Evolutionary conservation across 345 rosid species (phyloP), one percentile per base, ranked within the genome.

Genomic region (Eucalyptus decipiens): DNA sequence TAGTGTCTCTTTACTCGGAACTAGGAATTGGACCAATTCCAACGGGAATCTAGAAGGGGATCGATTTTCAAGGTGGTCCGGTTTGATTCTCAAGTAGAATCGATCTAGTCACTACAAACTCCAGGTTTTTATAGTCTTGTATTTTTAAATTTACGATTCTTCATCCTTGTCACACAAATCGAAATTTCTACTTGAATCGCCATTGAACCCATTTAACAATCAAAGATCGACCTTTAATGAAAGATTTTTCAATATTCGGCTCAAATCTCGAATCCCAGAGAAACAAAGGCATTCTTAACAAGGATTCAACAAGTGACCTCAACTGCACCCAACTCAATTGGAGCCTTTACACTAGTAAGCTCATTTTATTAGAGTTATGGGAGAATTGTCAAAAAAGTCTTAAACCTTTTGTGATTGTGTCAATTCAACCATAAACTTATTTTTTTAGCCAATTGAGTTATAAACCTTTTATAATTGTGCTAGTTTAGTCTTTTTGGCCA

Each of bases 71-170:
- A 56, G 30, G 12, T 24, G 30, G 13, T 9, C 1, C 1, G 1
- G 0, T 24, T 5, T 24, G 62, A 23, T 56, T 56, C 62, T 56
- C 3, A 0, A 24, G 30, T 56, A 24, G 62, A 56, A 56, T 56
- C 6, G 13, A 56, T 56, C 24, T 0, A 18, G 2, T 52, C 2
- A 0, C 0, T 0, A 1, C 21, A 0, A 52, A 19, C 10, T n/a
- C 37, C 37, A 0, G 0, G 2, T 4, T n/a, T n/a, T 65, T n/a
- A n/a, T 62, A 13, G 18, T n/a, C 11, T 65, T 65, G 21, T n/a
- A 16, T 8, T 65, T 65, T 17, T n/a, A 4, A 65, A n/a, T 65
- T 65, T n/a, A n/a, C 8, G 17, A 15, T n/a, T 65, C 40, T n/a
- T 65, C 21, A n/a, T 65, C 11, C 11, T 1, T n/a, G 3, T 4